These are phyloP conservation scores for Nakazawaea populi DNA, from an alignment of 805 yeast species.

Conservation along the genomic window DNA sequence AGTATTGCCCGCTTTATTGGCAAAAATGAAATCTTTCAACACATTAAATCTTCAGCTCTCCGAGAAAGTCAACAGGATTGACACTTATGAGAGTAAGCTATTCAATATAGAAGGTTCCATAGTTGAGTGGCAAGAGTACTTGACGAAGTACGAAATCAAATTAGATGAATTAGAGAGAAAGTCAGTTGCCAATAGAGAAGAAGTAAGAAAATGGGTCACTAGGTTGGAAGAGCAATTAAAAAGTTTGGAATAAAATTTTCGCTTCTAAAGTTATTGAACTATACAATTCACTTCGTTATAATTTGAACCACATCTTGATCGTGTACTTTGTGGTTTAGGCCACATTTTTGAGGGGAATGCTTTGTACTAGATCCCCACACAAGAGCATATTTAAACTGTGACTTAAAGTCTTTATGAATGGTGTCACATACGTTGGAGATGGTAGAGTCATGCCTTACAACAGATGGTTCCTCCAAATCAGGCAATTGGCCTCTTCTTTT, in stretches of 20 bases:
- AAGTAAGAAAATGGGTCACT: conserved; percentile 4
- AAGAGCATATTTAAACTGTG: conserved; percentile 86
- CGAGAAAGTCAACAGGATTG: conserved; percentile 11
- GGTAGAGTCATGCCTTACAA: conserved; percentile 73
- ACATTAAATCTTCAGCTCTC: conserved; percentile 6
- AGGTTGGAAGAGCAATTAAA: background rate
- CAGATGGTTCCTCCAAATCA: conserved; percentile 84
- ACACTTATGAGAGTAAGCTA: conserved; percentile 14
- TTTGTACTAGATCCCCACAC: conserved; percentile 97
- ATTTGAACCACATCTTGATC: conserved; percentile 95
- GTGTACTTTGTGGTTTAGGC: conserved; percentile 71
- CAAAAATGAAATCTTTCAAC: conserved; percentile 17
- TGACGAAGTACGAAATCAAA: conserved; percentile 16
- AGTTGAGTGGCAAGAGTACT: conserved; percentile 17
- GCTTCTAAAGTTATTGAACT: background rate
- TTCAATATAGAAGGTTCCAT: conserved; percentile 14
- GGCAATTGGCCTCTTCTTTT: conserved; percentile 82
- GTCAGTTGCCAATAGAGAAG: conserved; percentile 12
- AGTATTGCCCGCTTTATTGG: conserved; percentile 13
- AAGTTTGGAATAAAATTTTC: background rate
- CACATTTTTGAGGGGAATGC: conserved; percentile 96
- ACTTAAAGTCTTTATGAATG: conserved; percentile 87
- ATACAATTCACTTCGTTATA: conserved; percentile 50
- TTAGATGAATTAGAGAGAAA: conserved; percentile 7
- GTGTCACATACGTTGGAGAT: conserved; percentile 87